These are phyloP conservation scores for Taphrina flavorubra DNA, from an alignment of 1,139 yeast species.

Conservation along the genomic window DNA sequence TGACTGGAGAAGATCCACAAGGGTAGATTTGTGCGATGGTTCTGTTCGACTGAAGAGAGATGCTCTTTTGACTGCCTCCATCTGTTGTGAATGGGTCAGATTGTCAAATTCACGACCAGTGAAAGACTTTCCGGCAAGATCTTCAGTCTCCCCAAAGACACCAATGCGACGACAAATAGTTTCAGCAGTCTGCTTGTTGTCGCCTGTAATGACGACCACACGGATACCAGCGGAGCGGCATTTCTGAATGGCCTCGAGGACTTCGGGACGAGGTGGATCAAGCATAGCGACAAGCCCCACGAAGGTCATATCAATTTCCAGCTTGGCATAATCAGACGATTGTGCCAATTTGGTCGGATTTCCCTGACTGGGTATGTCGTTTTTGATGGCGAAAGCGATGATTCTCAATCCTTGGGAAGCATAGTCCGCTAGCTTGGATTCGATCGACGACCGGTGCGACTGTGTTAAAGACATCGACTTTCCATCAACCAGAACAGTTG, in stretches of 20 bases:
- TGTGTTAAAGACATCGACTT: conserved; percentile 47
- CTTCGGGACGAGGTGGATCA: conserved; percentile 64
- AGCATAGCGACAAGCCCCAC: conserved; percentile 61
- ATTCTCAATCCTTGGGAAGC: conserved; percentile 58
- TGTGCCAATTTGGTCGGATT: conserved; percentile 45
- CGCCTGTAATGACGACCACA: conserved; percentile 63
- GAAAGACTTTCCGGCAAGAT: conserved; percentile 54
- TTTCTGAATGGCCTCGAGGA: conserved; percentile 55
- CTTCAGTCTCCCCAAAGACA: conserved; percentile 57
- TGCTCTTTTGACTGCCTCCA: conserved; percentile 47
- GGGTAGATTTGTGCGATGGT: conserved; percentile 60
- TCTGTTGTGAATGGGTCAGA: conserved; percentile 47
- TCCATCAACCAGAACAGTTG: conserved; percentile 48
- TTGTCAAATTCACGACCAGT: conserved; percentile 59
- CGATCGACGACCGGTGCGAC: conserved; percentile 49
- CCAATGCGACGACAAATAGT: conserved; percentile 63
- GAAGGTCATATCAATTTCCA: conserved; percentile 55
- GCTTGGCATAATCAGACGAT: conserved; percentile 46
- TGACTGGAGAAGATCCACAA: conserved; percentile 61
- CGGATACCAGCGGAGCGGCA: conserved; percentile 62
- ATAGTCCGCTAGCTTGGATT: conserved; percentile 51
- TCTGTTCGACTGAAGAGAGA: conserved; percentile 61
- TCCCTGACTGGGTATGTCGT: conserved; percentile 29
- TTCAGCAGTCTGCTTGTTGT: conserved; percentile 61
- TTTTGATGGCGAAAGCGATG: conserved; percentile 56